Percentiles rank a stretch among this genome's conserved stretches.
phyloP scores from a whole-genome alignment of 2,329 filamentous ascomycete genomes.

The Diaporthe sp. region DNA sequence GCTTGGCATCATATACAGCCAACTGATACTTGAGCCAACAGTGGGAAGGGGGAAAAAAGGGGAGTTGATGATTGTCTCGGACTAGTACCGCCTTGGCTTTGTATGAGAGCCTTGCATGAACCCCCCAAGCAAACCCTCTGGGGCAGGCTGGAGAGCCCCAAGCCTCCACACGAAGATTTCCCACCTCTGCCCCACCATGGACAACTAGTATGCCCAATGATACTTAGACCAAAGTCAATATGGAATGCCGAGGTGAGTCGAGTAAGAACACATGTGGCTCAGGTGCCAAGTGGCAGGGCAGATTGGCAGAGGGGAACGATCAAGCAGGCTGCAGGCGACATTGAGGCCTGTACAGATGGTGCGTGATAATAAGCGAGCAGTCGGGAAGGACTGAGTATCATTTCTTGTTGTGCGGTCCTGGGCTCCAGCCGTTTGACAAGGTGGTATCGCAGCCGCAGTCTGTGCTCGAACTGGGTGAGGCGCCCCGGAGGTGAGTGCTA shows the following conservation, averaged over 20 bases:
- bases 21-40: not conserved
- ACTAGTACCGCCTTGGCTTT: constrained; percentile 20
- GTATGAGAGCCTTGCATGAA: constrained; percentile 18
- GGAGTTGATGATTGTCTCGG: not conserved
- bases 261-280: not conserved
- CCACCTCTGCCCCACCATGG: not conserved
- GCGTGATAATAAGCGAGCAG: not conserved
- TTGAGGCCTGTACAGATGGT: too few species aligned
- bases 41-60: not conserved
- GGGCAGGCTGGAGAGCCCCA: not conserved
- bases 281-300: not conserved
- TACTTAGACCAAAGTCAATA: constrained; percentile 11
- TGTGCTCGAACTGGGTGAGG: not conserved
- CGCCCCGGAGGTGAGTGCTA: not conserved
- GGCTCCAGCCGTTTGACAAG: not conserved
- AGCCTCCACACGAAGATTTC: not conserved
- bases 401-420: not conserved
- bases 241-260: not conserved
- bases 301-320: not conserved
- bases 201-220: not conserved
- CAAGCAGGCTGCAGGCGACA: not conserved
- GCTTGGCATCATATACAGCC: constrained; percentile 12
- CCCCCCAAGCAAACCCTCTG: constrained; percentile 1
- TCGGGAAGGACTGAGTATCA: not conserved
- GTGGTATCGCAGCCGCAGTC: not conserved